Evolutionary conservation across 192 early-diverging fungal species (phyloP).

Genomic region (Rhizophagus sp.): DNA sequence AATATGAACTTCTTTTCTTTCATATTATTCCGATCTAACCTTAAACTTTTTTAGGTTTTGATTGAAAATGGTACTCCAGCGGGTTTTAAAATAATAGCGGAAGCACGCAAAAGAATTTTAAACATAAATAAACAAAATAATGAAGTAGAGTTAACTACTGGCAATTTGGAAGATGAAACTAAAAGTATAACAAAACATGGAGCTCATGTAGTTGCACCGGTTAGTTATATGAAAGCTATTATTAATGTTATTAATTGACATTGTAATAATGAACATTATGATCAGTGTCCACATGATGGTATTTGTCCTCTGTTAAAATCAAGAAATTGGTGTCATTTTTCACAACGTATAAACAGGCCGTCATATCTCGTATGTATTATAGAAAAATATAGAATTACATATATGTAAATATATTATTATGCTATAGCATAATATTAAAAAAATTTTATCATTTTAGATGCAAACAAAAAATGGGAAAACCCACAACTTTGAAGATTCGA

Average conservation of each 20-base stretch:
- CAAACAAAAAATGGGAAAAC: constrained; percentile 63
- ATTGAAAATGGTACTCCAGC: constrained; percentile 81
- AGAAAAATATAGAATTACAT: no score
- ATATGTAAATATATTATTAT: background rate
- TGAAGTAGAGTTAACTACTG: constrained; percentile 36
- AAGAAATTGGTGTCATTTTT: constrained; percentile 80
- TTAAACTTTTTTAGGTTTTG: constrained; percentile 49
- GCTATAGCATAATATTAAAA: background rate
- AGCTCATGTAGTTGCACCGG: constrained; percentile 79
- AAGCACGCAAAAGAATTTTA: constrained; percentile 70
- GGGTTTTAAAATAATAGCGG: constrained; percentile 64
- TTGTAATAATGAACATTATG: background rate
- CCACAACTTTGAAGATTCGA: constrained; percentile 67
- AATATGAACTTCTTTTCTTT: background rate
- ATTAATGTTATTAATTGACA: constrained; percentile 13
- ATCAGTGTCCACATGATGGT: constrained; percentile 71
- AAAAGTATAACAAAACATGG: background rate
- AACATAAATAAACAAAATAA: constrained; percentile 37
- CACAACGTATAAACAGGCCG: constrained; percentile 72
- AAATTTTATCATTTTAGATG: constrained; percentile 41
- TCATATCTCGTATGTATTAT: constrained; percentile 47
- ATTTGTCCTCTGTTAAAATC: constrained; percentile 68
- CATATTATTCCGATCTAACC: background rate
- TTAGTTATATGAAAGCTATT: constrained; percentile 29
- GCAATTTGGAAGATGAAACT: constrained; percentile 12